phyloP scores from a whole-genome alignment of 2,329 filamentous ascomycete genomes.

The Trichoderma polysporum region DNA sequence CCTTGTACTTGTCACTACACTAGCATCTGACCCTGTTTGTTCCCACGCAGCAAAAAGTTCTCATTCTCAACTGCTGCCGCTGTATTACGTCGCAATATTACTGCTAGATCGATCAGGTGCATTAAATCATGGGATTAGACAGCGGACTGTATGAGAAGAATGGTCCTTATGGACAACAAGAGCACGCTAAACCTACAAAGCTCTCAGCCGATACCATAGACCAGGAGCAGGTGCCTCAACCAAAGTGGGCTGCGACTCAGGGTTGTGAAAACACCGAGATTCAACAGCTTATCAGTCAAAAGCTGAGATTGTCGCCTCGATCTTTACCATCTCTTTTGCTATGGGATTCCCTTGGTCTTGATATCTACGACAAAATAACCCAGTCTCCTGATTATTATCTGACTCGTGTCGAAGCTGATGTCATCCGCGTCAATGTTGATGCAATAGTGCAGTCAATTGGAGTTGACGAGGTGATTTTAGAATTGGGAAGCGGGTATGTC shows the following conservation, averaged over 20 bases:
- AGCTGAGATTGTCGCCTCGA: background rate
- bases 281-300: background rate
- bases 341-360: background rate
- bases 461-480: background rate
- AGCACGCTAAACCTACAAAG: background rate
- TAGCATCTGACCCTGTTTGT: background rate
- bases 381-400: background rate
- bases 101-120: background rate
- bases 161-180: background rate
- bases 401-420: background rate
- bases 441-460: background rate
- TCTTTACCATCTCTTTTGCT: background rate
- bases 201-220: background rate
- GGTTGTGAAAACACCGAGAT: background rate
- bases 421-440: background rate
- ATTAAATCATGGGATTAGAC: background rate
- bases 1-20: background rate
- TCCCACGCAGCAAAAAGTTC: background rate
- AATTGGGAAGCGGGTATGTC: background rate
- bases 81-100: background rate
- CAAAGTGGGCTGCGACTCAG: background rate
- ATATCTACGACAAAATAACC: background rate
- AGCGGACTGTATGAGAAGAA: background rate
- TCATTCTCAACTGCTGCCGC: background rate
- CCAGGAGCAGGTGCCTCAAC: no score